Evolutionary conservation across 345 rosid genomes (phyloP), one percentile per base, ranked within the genome.

Genomic region (Murraya koenigii): DNA sequence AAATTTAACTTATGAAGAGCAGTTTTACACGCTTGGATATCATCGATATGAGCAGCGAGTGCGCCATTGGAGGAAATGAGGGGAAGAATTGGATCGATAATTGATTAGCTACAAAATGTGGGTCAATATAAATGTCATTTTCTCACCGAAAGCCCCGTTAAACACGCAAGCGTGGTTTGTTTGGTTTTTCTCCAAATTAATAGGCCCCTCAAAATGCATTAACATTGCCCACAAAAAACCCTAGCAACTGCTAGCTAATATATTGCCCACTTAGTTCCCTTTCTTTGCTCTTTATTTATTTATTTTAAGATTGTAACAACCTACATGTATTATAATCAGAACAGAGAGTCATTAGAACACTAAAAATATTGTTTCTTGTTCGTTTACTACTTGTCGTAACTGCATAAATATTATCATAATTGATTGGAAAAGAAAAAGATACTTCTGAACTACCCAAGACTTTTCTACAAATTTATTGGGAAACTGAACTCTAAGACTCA

Each of bases 81-180:
- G 68, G 68, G 63, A 28, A n/a, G 63, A 3, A 66, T 39, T 52
- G 72, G 56, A 74, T 10, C 38, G 68, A 25, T 35, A 75, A 76
- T 74, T 79, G 78, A 77, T 76, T 84, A 79, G 78, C 83, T 58
- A 61, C 78, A 69, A 80, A 77, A 82, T 77, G 83, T 80, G 85
- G 85, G 83, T 71, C 82, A 75, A 69, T 59, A 22, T 47, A 63
- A 8, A 13, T 33, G 80, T 85, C 87, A 62, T 71, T 80, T 70
- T 82, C 87, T 79, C 78, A 82, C 85, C 80, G 85, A 84, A 82
- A 82, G 84, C 66, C 77, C 85, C 84, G 72, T 30, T 74, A 75
- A 78, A 79, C 88, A 83, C 86, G 88, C 86, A 80, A 79, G 80
- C 76, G 56, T 73, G 72, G 83, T 39, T 73, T 38, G 79, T 77